Conservation (phyloP, 192 early-diverging fungal species). For the Spinellus fusiger region DNA sequence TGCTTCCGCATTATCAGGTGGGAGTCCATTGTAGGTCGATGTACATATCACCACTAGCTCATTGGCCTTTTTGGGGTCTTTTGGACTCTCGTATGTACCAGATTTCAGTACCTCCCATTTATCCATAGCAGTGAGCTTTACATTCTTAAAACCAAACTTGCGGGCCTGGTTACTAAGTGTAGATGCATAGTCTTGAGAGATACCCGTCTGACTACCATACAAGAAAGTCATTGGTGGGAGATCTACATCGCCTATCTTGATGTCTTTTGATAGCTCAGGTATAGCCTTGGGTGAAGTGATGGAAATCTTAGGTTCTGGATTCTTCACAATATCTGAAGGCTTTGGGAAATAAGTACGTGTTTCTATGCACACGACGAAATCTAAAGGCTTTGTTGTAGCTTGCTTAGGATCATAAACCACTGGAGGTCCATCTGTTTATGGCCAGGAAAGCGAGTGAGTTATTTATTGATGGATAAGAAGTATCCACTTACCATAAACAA, state of each 20-base stretch:
- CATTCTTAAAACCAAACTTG: conserved; percentile 33
- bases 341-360: conserved; percentile 26
- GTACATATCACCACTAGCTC: conserved; percentile 28
- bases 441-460: background rate
- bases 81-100: conserved; percentile 10
- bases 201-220: conserved; percentile 54
- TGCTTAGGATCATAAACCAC: conserved; percentile 20
- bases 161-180: conserved; percentile 31
- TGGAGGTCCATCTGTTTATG: conserved; percentile 14
- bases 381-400: conserved; percentile 31
- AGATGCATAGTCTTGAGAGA: conserved; percentile 42
- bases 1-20: conserved; percentile 44
- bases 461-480: background rate
- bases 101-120: conserved; percentile 31
- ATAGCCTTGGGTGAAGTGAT: background rate
- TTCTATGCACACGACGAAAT: conserved; percentile 29
- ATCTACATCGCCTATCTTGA: background rate
- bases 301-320: background rate
- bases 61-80: background rate
- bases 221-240: conserved; percentile 40
- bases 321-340: conserved; percentile 8
- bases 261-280: background rate
- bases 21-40: conserved; percentile 31
- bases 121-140: conserved; percentile 28
- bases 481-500: conserved; percentile 21